Evolutionary conservation across 805 yeast genomes (phyloP), one percentile per base, ranked within the genome.

Genomic region (Pichia membranifaciens): DNA sequence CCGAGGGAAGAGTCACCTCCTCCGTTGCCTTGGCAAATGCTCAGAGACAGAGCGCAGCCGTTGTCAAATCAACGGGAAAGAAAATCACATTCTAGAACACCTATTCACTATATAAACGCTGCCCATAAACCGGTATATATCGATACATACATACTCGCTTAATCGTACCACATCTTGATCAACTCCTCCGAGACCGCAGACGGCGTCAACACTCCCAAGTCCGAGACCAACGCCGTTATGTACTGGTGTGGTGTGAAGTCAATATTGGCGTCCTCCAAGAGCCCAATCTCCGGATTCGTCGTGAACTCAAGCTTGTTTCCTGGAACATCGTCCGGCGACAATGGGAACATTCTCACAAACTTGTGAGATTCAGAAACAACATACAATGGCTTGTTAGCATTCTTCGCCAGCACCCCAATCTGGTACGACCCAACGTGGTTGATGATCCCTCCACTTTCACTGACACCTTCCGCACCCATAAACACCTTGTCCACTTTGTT

Each of bases 381-480:
- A 58, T 90, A 93, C 40, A 93, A 78, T 5, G 98, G 99, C 63
- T 88, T 91, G 62, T 88, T 85, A 51, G 95, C 86, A 50, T 84
- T 81, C 57, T 86, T 84, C 3, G 98, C 96, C 49, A 93, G 69
- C 40, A 93, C 91, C 35, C 97, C 97, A 42, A 91, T 84, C 60
- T 93, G 96, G 66, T 87, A 93, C 1, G 96, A 83, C 5, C 99
- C 99, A 52, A 93, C 82, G 56, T 86, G 90, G 66, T 93, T 93
- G 56, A 93, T 91, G 41, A 95, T 88, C 31, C 99, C 99, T 48
- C 99, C 99, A 63, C 95, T 84, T 70, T 93, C 99, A 3, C 96
- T 96, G 3, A 93, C 99, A 56, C 99, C 99, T 67, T 93, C 99
- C 1, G 99, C 99, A 47, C 99, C 99, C 54, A 93, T 93, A 54